These are phyloP conservation scores for Lizonia empirigonia DNA, from an alignment of 2,329 filamentous ascomycete species.

Conservation along the genomic window DNA sequence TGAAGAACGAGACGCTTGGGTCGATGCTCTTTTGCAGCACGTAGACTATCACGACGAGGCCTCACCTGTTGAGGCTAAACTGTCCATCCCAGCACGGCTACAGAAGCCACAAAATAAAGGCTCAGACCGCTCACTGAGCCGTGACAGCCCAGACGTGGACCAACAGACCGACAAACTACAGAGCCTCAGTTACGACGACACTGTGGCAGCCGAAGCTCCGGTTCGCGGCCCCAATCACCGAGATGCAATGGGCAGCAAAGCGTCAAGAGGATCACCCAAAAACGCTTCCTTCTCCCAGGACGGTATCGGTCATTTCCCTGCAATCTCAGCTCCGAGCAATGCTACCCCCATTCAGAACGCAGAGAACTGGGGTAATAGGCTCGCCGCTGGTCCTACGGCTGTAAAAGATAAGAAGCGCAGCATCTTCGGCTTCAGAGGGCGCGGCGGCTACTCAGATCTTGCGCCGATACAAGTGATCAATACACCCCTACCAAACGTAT, in stretches of 20 bases:
- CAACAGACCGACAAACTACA: constrained; percentile 47
- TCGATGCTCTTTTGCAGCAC: constrained; percentile 85
- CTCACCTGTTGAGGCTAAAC: constrained; percentile 53
- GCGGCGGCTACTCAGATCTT: constrained; percentile 71
- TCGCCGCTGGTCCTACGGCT: constrained; percentile 56
- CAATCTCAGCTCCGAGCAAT: constrained; percentile 85
- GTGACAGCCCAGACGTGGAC: constrained; percentile 49
- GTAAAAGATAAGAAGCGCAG: constrained; percentile 83
- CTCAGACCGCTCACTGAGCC: constrained; percentile 33
- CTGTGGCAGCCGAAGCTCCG: constrained; percentile 63
- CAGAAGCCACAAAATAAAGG: constrained; percentile 51
- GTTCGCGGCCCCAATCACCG: constrained; percentile 53
- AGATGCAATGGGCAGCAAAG: constrained; percentile 28
- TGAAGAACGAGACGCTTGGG: constrained; percentile 89
- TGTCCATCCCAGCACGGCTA: constrained; percentile 25
- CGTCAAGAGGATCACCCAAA: constrained; percentile 38
- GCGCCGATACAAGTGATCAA: constrained; percentile 44
- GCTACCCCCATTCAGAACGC: constrained; percentile 82
- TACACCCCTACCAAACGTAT: constrained; percentile 23
- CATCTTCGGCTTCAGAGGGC: constrained; percentile 69
- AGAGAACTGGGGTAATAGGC: constrained; percentile 83
- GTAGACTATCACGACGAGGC: constrained; percentile 71
- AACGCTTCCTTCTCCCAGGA: constrained; percentile 44
- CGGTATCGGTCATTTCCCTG: constrained; percentile 43
- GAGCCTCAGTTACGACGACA: constrained; percentile 62